A percentile compares a stretch with the other conserved stretches of the same genome.
phyloP scores from a whole-genome alignment of 2,329 filamentous ascomycete genomes.

The Teratosphaeria zuluensis region DNA sequence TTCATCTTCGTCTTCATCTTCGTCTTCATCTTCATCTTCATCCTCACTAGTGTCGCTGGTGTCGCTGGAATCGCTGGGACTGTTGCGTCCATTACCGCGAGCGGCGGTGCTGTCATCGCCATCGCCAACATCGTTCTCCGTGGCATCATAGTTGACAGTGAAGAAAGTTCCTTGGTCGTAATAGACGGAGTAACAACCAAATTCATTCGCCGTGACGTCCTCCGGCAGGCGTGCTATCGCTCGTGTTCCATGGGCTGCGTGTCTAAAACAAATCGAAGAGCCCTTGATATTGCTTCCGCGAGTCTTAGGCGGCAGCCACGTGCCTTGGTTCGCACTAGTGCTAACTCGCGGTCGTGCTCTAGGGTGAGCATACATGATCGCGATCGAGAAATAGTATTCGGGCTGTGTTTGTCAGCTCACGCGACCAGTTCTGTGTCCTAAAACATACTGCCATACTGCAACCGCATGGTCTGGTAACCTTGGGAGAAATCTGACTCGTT shows the following conservation, averaged over 20 bases:
- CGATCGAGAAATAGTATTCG: conserved; percentile 2
- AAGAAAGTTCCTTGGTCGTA: conserved; percentile 6
- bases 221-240: neutral
- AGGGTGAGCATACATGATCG: neutral
- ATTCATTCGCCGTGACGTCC: neutral
- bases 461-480: neutral
- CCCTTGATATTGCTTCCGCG: neutral
- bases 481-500: neutral
- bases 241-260: neutral
- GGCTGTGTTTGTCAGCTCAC: neutral
- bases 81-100: neutral
- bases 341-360: neutral
- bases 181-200: conserved; percentile 9
- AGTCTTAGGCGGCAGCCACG: conserved; percentile 5
- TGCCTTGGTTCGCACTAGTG: neutral
- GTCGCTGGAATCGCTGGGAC: neutral
- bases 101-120: conserved; percentile 1
- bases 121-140: conserved; percentile 6
- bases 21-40: neutral
- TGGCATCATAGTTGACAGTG: conserved; percentile 7
- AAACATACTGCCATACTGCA: neutral
- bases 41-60: neutral
- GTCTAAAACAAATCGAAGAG: neutral
- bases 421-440: neutral
- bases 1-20: neutral